Base-by-base conservation (phyloP, 208 protist genomes). In the Leishmania guyanensis region DNA sequence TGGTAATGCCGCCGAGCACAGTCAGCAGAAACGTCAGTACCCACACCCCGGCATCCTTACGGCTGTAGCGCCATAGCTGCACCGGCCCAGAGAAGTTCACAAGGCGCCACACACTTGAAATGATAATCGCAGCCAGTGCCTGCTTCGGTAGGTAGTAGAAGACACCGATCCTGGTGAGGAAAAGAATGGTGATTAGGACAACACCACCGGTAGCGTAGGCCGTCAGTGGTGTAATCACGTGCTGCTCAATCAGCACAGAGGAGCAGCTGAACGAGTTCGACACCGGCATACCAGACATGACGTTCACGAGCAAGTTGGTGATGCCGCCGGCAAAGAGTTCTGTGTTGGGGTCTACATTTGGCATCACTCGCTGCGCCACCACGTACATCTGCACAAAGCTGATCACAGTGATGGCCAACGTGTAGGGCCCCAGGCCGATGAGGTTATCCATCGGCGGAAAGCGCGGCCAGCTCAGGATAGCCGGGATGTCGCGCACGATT, bases 111-210 rank as follows among this genome's bases (percentile, higher is more conserved):
- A 92, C 87, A 54, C 85, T 89, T 64, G 87, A 64, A 29, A 92
- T 84, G 14, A 90, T 80, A 60, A 92, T 92, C 9, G 89, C 89
- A 5, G 79, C 89, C 51, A 92, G 85, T 0, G 87, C 82, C 39
- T 91, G 87, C 80, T 92, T 91, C n/a, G 89, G 89, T 54, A 92
- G 69, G 77, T 88, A 92, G 85, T 91, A 92, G 48, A 92, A 92
- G 48, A 89, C 85, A 29, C 84, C 83, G 22, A 92, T 83, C 16
- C 84, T 78, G 5, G 86, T 91, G 60, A 92, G 64, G 65, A 86
- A 86, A 22, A 89, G 71, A 29, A 90, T 85, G 2, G 89, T 91
- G 60, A 90, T 79, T 60, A 92, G 81, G 36, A 39, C 36, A 39
- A 39, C 54, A 92, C 74, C 12, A 92, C 84, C 82, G 26, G 88